These are phyloP conservation scores for Taxawa tesnikishii DNA, from an alignment of 2,329 filamentous ascomycete genomes.

Conservation along the genomic window DNA sequence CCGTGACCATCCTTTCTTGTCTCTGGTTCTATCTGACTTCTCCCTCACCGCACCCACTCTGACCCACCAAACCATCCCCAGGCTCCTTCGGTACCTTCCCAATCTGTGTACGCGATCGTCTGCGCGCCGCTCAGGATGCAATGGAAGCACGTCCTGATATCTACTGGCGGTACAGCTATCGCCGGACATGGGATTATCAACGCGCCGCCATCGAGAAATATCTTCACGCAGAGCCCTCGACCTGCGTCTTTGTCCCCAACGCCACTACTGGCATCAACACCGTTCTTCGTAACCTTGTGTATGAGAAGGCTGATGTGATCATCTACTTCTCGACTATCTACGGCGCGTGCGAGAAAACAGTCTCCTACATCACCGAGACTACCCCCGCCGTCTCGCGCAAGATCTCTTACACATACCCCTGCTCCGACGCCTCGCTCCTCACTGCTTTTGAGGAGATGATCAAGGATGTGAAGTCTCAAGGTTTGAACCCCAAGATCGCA, in stretches of 20 bases:
- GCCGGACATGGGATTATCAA: slow-evolving; percentile 48
- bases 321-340: slow-evolving; percentile 72
- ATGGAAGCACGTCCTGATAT: slow-evolving; percentile 59
- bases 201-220: slow-evolving; percentile 53
- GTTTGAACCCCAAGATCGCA: slow-evolving; percentile 54
- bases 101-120: slow-evolving; percentile 42
- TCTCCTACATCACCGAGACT: slow-evolving; percentile 62
- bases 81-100: slow-evolving; percentile 76
- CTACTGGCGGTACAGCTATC: slow-evolving; percentile 61
- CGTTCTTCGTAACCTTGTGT: slow-evolving; percentile 63
- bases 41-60: slow-evolving; percentile 1
- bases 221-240: slow-evolving; percentile 52
- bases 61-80: slow-evolving; percentile 14
- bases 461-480: slow-evolving; percentile 35
- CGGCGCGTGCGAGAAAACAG: slow-evolving; percentile 60
- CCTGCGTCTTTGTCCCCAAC: slow-evolving; percentile 68
- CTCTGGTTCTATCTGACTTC: slow-evolving; percentile 7
- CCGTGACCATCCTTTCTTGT: neutral
- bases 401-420: slow-evolving; percentile 55
- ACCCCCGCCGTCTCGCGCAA: slow-evolving; percentile 36
- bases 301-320: slow-evolving; percentile 60
- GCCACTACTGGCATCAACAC: slow-evolving; percentile 70
- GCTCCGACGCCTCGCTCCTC: slow-evolving; percentile 56
- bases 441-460: slow-evolving; percentile 49
- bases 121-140: slow-evolving; percentile 53